Base-by-base conservation (phyloP, 2,329 filamentous ascomycete genomes). In the Verticillium alfalfae region DNA sequence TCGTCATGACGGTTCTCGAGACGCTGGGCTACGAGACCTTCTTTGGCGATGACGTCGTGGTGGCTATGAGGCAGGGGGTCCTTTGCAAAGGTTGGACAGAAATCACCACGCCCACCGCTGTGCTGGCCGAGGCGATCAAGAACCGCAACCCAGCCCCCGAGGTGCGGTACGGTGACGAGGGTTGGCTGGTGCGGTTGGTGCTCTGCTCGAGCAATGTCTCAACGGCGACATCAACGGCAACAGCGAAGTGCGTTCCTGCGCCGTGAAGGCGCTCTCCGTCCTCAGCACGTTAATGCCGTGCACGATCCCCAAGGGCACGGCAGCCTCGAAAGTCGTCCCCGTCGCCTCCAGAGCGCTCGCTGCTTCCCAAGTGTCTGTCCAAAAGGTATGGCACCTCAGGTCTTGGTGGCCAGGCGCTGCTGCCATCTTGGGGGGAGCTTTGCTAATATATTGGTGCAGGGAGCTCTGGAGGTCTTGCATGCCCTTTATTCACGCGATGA, bases 1-100 rank as follows among this genome's bases (percentile, higher is more conserved):
- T 98, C 61, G 93, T 97, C 37, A 83, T 99, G 38, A 90, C 89
- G 63, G 86, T 98, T 55, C 82, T 99, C 58, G 95, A 98, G 78
- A 93, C 90, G 18, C 82, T 99, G 38, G 96, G 94, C 2, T 95
- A 98, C 68, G 95, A 98, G 73, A 87, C 97, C 59, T 97, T 98
- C 77, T 91, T 90, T 67, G 88, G 91, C 39, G 95, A 98, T 71
- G 95, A 98, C 75, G 84, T 91, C 2, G 88, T 93, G 5, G 93
- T 94, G 15, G 90, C 90, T 16, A 79, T 97, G 69, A 87, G 94
- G 66, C 91, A 94, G 71, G 90, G 88, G 59, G 86, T 91, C 61
- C 84, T 99, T 64, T 96, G 93, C 72, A 91, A 92, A 72, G 91
- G 92, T 12, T 90, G 95, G 70, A 91, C 98, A 64, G 95, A 98